Evolutionary conservation across 2,329 filamentous ascomycete species (phyloP), one percentile per base, ranked within the genome.

Genomic region (Raffaelea arxii): DNA sequence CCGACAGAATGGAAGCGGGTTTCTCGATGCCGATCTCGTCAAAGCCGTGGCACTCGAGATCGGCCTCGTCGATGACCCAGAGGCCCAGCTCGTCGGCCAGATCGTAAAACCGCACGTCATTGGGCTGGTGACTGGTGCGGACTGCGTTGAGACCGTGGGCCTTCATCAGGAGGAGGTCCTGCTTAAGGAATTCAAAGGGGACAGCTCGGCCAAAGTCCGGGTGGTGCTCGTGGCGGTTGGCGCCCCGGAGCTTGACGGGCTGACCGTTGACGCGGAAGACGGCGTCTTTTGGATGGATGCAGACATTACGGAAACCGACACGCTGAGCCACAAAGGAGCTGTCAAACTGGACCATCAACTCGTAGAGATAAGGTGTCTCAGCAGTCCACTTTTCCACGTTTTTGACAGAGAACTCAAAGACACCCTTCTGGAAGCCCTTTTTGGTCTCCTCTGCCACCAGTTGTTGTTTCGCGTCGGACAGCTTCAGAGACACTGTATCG

Each of bases 161-260:
- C 60, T 86, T 86, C 82, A 86, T 86, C 4, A 80, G 64, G 2
- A 81, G 56, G 2, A 86, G 65, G 51, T 86, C 82, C n/a, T 67
- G 62, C 52, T 72, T 72, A 56, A 83, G 74, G 49, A 74, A 82
- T 2, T 80, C 75, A 10, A 75, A 60, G 0, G 80, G 79, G 0
- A 85, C 78, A 1, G 80, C 71, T 1, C 81, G 75, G 3, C 81
- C 81, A 25, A 72, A 72, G 25, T 65, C 63, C 0, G 80, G 79
- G 55, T 86, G 80, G 54, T 86, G 81, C 49, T 87, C 83, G 55
- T 86, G 83, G 11, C 82, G 67, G 58, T 85, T 85, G 14, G 78
- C 77, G 12, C 81, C 82, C 22, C 76, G 71, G 52, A 86, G 69
- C 4, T 77, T 68, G 44, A 85, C 70, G 2, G 73, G 66, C 32